Percentiles rank a stretch among this genome's conserved stretches.
These are phyloP conservation scores for Cladophialophora carrionii DNA, from an alignment of 2,329 filamentous ascomycete genomes.

Conservation along the genomic window DNA sequence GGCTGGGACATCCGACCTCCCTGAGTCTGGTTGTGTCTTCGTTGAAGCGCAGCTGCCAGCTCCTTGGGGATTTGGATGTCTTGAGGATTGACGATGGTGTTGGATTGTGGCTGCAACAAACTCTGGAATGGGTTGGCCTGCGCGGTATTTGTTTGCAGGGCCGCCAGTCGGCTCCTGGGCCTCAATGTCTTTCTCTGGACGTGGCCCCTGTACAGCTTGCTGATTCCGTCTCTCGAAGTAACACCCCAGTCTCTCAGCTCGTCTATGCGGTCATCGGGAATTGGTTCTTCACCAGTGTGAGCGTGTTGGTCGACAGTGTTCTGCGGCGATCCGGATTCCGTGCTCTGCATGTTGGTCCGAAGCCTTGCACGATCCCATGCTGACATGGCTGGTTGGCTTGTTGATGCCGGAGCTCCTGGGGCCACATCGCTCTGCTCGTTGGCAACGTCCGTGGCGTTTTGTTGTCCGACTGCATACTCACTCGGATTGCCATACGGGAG, in stretches of 20 bases:
- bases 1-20: background rate
- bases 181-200: background rate
- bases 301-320: background rate
- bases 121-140: background rate
- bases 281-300: background rate
- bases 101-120: background rate
- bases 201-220: background rate
- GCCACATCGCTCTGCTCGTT: background rate
- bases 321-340: background rate
- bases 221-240: background rate
- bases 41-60: background rate
- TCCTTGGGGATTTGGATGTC: background rate
- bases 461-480: background rate
- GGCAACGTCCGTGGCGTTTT: background rate
- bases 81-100: background rate
- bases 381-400: background rate
- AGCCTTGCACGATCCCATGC: background rate
- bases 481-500: background rate
- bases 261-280: background rate
- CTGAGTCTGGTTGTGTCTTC: background rate
- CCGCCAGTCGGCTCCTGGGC: background rate
- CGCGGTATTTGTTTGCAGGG: background rate
- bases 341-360: background rate
- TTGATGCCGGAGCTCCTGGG: background rate
- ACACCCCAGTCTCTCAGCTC: background rate